Conservation (phyloP, 75 land plant species). For the Picea sitchensis region DNA sequence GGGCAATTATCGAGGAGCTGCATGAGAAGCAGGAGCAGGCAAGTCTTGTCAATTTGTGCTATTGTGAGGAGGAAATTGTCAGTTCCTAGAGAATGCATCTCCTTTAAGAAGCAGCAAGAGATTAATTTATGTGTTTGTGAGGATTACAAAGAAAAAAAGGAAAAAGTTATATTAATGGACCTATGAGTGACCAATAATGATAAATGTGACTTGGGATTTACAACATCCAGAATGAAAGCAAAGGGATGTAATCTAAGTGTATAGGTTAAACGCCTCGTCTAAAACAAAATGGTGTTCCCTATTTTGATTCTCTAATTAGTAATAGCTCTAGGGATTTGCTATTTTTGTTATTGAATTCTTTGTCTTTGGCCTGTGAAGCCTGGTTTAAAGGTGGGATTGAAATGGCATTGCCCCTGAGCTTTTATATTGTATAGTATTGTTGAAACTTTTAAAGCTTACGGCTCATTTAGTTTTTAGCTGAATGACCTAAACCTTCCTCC, state of each 20-base stretch:
- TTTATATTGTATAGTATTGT: background rate
- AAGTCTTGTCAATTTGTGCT: background rate
- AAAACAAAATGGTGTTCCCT: background rate
- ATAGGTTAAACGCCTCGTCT: no score
- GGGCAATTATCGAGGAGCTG: conserved; percentile 81
- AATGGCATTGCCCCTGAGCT: background rate
- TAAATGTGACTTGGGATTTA: no score
- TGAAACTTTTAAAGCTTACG: background rate
- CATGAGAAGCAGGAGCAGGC: conserved; percentile 98
- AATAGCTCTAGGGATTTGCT: background rate
- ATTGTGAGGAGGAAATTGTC: background rate
- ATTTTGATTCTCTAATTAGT: background rate
- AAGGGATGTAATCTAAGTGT: no score
- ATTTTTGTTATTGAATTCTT: background rate
- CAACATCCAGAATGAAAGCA: no score
- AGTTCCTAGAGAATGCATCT: background rate
- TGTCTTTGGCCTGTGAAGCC: background rate
- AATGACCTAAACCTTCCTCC: background rate
- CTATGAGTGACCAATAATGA: no score
- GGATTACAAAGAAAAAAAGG: background rate
- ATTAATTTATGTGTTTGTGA: background rate
- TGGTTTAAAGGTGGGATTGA: background rate
- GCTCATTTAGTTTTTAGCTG: background rate
- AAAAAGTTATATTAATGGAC: no score
- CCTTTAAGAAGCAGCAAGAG: background rate